Evolutionary conservation across 257 asterid genomes (phyloP), one percentile per base, ranked within the genome.

Genomic region (Pogostemon cablin): DNA sequence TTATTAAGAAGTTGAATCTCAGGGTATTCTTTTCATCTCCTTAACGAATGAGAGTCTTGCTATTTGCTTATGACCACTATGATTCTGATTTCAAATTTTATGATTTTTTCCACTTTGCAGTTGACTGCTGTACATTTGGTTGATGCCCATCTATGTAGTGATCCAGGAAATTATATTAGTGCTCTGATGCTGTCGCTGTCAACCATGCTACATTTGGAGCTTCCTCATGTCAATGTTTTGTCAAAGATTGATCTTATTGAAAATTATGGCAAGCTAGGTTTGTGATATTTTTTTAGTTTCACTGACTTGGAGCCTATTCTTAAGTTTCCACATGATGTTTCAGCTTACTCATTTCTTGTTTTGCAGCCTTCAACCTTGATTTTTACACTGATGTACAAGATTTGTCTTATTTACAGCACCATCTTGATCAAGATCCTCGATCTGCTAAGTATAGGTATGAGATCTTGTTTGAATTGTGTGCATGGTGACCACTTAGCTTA

Each of bases 121-220:
- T 85, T 95, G 83, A 87, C 98, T 43, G 98, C 89, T 8, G 95
- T 95, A 74, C 99, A 95, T 78, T 86, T 95, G 67, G 90, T 95
- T 53, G 99, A 95, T 84, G 91, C 99, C 66, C 98, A 91, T 84
- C 95, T 95, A 59, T 95, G 99, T 62, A 88, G 98, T 53, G 98
- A 95, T 82, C 99, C 98, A 41, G 99, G 97, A 72, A 91, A 95
- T 80, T 95, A 89, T 75, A 82, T 91, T 70, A 95, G 99, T 78
- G 97, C 98, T 3, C 76, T 89, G 89, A 90, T 88, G 62, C 95
- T 95, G 61, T 87, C 98, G 0, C 72, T 95, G 72, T 91, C 99
- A 49, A 95, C 97, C 63, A 91, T 95, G 99, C 82, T 95, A 53
- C 98, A 91, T 82, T 47, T 95, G 89, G 97, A 95, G 81, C 95